Evolutionary conservation across 805 yeast species (phyloP), one percentile per base, ranked within the genome.

Genomic region (Pichia ethanolica): DNA sequence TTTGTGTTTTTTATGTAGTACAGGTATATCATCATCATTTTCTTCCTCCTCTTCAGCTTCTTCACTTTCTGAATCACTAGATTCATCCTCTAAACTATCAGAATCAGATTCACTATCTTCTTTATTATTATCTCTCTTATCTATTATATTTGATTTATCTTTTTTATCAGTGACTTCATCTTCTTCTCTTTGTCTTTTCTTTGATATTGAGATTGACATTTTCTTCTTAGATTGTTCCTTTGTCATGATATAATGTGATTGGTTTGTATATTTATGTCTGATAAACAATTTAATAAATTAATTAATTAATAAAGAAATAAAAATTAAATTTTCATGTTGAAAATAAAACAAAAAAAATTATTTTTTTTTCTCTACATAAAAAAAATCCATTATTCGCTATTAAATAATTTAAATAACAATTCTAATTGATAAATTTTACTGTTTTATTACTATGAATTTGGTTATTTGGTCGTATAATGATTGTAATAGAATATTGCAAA

Each of bases 1-100:
- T 59, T 72, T 75, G 66, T 78, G 79, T 53, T 82, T 78, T 59
- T 76, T 74, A 57, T 49, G 63, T 59, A 50, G 48, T 14, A 44
- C 37, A 20, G 73, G 81, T 56, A 70, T 60, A 27, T 63, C 65
- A 3, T 51, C 58, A 34, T 61, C 64, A 5, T 59, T 52, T 5
- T 59, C 62, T 5, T 51, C 64, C 5, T 37, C 51, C 7, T 20
- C 47, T 20, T 20, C 45, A 34, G 9, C 39, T 26, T 30, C 35
- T n/a, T 13, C 39, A 12, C 5, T 41, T 33, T 43, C 50, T 20
- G 20, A 20, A 20, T 20, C 20, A 20, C 3, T 20, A 20, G 20
- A 20, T 20, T 20, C 20, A 20, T 20, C 3, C 20, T 20, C 20
- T 20, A 3, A 20, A 20, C 20, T 20, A 4, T 35, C 14, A 4